Evolutionary conservation across 352 stramenopile species (phyloP).

Genomic region (Phytopythium montanum): DNA sequence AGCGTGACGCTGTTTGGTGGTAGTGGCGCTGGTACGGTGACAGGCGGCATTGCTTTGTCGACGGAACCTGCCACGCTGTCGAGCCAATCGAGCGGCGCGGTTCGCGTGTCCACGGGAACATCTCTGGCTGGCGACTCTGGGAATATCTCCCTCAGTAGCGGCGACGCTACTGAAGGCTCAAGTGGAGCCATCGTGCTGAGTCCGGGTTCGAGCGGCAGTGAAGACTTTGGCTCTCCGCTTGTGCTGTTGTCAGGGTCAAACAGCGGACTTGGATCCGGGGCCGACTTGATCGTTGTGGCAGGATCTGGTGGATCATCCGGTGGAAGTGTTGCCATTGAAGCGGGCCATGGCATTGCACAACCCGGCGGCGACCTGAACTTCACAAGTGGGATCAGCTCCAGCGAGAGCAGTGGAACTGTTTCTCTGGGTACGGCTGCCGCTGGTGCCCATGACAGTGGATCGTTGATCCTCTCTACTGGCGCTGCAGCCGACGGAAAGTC

Average conservation of each 20-base stretch:
- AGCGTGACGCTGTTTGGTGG: conserved; percentile 15
- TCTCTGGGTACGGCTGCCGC: conserved; percentile 8
- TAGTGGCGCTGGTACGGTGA: conserved; percentile 10
- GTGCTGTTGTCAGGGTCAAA: conserved; percentile 15
- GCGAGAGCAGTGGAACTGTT: conserved; percentile 19
- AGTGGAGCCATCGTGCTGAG: conserved; percentile 20
- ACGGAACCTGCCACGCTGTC: conserved; percentile 7
- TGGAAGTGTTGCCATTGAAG: conserved; percentile 15
- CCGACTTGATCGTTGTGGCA: background rate
- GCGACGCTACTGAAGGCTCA: conserved; percentile 13
- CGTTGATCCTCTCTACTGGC: conserved; percentile 16
- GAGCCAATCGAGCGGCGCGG: conserved; percentile 17
- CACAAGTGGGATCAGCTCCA: conserved; percentile 15
- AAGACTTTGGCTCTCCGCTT: conserved; percentile 12
- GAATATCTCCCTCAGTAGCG: conserved; percentile 13
- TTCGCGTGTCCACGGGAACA: conserved; percentile 19
- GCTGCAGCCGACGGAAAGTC: conserved; percentile 16
- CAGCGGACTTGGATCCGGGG: background rate
- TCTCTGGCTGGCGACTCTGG: conserved; percentile 23
- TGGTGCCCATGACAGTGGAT: conserved; percentile 14
- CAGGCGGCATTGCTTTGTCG: conserved; percentile 12
- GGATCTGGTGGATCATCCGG: conserved; percentile 13
- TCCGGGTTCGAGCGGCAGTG: conserved; percentile 11
- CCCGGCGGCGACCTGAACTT: conserved; percentile 15
- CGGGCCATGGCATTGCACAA: conserved; percentile 11